Evolutionary conservation across 2,329 filamentous ascomycete genomes (phyloP).

Genomic region (Didymella exigua): DNA sequence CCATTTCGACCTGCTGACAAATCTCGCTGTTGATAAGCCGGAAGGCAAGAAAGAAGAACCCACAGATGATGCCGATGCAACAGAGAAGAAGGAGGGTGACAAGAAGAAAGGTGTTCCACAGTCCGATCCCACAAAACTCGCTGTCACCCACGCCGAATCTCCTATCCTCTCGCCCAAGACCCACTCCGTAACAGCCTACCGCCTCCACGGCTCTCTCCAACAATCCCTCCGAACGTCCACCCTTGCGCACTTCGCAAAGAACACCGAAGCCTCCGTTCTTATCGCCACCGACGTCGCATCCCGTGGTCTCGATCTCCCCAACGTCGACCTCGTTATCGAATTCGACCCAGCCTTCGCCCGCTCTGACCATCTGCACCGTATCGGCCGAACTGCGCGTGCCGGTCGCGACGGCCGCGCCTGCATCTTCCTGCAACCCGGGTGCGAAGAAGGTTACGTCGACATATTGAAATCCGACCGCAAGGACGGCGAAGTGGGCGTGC

Average conservation of each 20-base stretch:
- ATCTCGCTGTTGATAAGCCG: conserved; percentile 37
- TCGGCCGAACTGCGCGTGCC: conserved; percentile 92
- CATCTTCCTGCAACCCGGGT: conserved; percentile 88
- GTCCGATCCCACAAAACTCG: conserved; percentile 49
- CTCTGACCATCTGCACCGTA: conserved; percentile 91
- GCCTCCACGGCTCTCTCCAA: conserved; percentile 88
- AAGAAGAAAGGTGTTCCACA: conserved; percentile 46
- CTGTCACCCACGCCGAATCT: conserved; percentile 68
- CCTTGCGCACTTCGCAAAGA: conserved; percentile 76
- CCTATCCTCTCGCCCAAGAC: conserved; percentile 75
- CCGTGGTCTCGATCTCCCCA: conserved; percentile 91
- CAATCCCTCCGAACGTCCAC: conserved; percentile 88
- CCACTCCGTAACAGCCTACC: conserved; percentile 80
- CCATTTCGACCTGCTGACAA: conserved; percentile 82
- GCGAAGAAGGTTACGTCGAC: conserved; percentile 88
- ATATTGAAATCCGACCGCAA: conserved; percentile 75
- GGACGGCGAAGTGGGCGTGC: conserved; percentile 62
- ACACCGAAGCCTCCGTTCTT: conserved; percentile 76
- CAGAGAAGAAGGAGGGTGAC: conserved; percentile 24
- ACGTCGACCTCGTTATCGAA: conserved; percentile 92
- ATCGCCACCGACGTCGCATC: conserved; percentile 96
- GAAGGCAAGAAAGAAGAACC: conserved; percentile 31
- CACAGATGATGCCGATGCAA: conserved; percentile 26
- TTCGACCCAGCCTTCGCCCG: conserved; percentile 95
- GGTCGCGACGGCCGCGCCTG: conserved; percentile 85